Base-by-base conservation (phyloP, 1,284 basidiomycete genomes). In the Ceratobasidium sp. region DNA sequence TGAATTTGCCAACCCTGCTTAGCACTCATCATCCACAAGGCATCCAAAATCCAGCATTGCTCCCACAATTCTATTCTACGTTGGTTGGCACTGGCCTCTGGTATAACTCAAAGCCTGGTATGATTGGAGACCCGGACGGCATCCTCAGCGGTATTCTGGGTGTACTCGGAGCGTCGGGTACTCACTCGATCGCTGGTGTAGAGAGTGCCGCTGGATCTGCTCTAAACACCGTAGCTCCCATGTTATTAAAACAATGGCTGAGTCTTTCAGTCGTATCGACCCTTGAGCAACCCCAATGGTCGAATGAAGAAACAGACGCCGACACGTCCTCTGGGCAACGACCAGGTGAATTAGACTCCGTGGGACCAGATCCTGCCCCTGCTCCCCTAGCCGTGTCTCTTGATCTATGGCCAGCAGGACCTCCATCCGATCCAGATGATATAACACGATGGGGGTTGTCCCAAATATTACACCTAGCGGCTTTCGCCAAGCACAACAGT, bases 241-340 rank as follows among this genome's bases (percentile, higher is more conserved):
- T 67, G 8, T 24, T 67, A n/a, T 7, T 67, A 17, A 31, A 22
- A 14, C 65, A 67, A 29, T 67, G 65, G 65, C 11, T 65, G 5
- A 27, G 24, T 24, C 19, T 45, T n/a, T 44, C 36, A 41, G 36
- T 11, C 36, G 6, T 11, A 41, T 11, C 36, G 36, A 41, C 4
- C 11, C 11, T 11, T 5, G 6, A 41, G 11, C 36, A 41, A 41
- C 11, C 4, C 11, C 36, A 41, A 41, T 5, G 11, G n/a, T n/a
- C n/a, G n/a, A n/a, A n/a, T n/a, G n/a, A n/a, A n/a, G n/a, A n/a
- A n/a, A n/a, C n/a, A n/a, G n/a, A n/a, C n/a, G n/a, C n/a, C n/a
- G n/a, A n/a, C n/a, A n/a, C n/a, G n/a, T n/a, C n/a, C n/a, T n/a
- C n/a, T n/a, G n/a, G n/a, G n/a, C n/a, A n/a, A n/a, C n/a, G n/a